Base-by-base conservation (phyloP, 2,329 filamentous ascomycete species). In the Aspergillus spinulosporus region DNA sequence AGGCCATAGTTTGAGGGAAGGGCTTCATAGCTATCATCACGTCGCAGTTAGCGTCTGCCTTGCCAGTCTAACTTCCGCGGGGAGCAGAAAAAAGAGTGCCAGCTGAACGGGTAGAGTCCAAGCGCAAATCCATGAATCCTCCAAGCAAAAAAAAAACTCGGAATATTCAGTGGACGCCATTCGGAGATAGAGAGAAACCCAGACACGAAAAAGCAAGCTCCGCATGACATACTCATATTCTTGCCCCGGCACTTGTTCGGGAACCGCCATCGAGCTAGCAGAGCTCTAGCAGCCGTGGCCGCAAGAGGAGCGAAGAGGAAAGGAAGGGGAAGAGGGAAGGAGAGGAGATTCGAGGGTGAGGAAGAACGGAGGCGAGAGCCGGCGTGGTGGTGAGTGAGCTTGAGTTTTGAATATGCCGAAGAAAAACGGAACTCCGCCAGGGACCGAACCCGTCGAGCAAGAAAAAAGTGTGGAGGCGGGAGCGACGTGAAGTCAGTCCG, bases 1-100 rank as follows among this genome's bases (percentile, higher is more conserved):
- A 97, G 83, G 67, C 92, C 94, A 81, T 96, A 96, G 77, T 96
- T 96, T 64, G 92, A 89, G 62, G 93, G 92, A 56, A 99, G 85
- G 63, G 88, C 87, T 83, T 97, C 93, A 84, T 97, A 97, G 78
- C 85, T 88, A 71, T 60, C 64, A 63, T 62, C 47, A 52, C 14
- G 47, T 26, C 49, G 40, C 12, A 42, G 60, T 71, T 65, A 71
- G 69, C 57, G 50, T 52, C 5, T 28, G 31, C 14, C 53, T 43
- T n/a, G 28, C 26, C 42, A 39, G 29, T 34, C 12, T 14, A 29
- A 14, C 32, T 43, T 42, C 28, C 7, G 31, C 14, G 9, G 32
- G 6, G 15, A 28, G 21, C 21, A 21, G 21, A 37, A 11, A 47
- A n/a, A 45, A 45, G 9, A 28, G 39, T n/a, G 36, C 52, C 32